These are phyloP conservation scores for Persicaria maculosa DNA, from an alignment of 148 eudicot species.

Conservation along the genomic window DNA sequence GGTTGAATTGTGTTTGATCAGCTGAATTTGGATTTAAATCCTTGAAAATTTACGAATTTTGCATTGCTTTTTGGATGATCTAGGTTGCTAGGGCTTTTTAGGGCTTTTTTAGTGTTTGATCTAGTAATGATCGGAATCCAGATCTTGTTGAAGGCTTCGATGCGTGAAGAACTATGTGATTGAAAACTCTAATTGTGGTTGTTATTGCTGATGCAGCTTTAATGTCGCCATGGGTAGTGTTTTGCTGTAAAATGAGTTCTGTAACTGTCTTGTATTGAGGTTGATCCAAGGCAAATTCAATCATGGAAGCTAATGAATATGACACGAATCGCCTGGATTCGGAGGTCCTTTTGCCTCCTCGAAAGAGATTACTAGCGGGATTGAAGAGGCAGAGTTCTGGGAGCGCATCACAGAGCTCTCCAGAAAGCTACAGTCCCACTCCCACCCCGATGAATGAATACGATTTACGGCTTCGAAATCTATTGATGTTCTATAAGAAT, in stretches of 20 bases:
- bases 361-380: constrained; percentile 76
- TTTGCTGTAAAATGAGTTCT: constrained; percentile 6
- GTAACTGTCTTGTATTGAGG: constrained; percentile 9
- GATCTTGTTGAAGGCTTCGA: background rate
- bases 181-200: background rate
- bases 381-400: constrained; percentile 63
- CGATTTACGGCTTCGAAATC: constrained; percentile 35
- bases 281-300: constrained; percentile 16
- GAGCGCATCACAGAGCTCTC: constrained; percentile 31
- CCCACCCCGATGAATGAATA: constrained; percentile 25
- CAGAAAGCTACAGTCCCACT: constrained; percentile 13
- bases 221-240: background rate
- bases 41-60: background rate
- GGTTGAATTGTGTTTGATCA: background rate
- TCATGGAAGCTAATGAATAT: constrained; percentile 58
- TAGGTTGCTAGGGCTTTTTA: background rate
- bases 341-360: constrained; percentile 86
- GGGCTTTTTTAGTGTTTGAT: background rate
- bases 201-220: constrained; percentile 4
- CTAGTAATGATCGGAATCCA: background rate
- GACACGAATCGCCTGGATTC: constrained; percentile 53
- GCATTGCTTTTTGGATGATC: background rate
- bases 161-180: background rate
- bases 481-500: constrained; percentile 43
- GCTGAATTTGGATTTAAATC: background rate